phyloP scores from a whole-genome alignment of 2,329 filamentous ascomycete genomes.

The Alternaria burnsii region DNA sequence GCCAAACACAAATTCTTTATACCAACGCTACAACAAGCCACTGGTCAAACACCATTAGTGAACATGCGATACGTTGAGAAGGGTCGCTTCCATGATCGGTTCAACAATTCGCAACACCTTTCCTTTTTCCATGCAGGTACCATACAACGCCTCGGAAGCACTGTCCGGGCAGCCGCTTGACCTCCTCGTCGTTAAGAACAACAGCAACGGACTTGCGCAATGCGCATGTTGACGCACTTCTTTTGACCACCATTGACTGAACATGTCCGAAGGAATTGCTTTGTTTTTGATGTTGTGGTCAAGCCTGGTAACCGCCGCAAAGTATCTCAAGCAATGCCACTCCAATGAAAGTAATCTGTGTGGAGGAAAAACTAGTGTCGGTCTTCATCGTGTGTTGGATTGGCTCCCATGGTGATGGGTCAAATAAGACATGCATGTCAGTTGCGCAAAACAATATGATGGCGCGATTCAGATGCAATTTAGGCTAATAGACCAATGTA shows the following conservation, averaged over 20 bases:
- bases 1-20: neutral
- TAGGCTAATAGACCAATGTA: too few relatives aligned
- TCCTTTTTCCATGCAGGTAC: constrained; percentile 4
- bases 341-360: neutral
- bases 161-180: neutral
- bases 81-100: too few relatives aligned
- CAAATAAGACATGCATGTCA: constrained; percentile 1
- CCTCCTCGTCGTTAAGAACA: neutral
- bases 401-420: constrained; percentile 8
- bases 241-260: neutral
- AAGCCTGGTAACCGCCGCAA: neutral
- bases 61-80: neutral
- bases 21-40: neutral
- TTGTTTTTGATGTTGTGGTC: neutral
- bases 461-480: neutral
- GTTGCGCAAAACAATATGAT: constrained; percentile 5
- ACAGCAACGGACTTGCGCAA: neutral
- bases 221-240: neutral
- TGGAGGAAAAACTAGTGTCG: neutral
- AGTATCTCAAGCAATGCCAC: constrained; percentile 8
- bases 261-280: neutral
- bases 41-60: neutral
- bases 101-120: neutral
- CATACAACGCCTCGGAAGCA: neutral
- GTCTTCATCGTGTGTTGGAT: neutral